Evolutionary conservation across 2,329 filamentous ascomycete species (phyloP).

Genomic region (Penicillium sumatraense): DNA sequence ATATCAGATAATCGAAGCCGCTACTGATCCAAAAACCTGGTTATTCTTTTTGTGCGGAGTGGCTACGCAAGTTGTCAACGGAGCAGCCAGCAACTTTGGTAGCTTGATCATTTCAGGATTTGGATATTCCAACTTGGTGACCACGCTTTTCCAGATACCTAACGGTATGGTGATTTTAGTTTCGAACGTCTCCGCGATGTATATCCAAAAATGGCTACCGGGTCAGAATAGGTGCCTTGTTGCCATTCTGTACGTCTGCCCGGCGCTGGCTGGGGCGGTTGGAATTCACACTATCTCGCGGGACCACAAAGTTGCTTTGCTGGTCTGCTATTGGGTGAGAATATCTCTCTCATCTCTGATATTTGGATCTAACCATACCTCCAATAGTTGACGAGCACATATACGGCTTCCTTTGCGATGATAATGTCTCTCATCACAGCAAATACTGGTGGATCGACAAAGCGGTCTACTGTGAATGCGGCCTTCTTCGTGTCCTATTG

Average conservation of each 20-base stretch:
- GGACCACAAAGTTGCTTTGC: constrained; percentile 20
- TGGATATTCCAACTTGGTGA: constrained; percentile 2
- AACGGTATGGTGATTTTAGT: constrained; percentile 6
- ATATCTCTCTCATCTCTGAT: background rate
- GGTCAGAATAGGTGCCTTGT: constrained; percentile 14
- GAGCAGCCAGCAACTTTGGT: constrained; percentile 2
- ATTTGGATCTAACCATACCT: background rate
- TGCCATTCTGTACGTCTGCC: constrained; percentile 8
- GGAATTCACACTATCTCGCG: constrained; percentile 13
- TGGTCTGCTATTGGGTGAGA: constrained; percentile 14
- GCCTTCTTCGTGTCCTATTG: constrained; percentile 48
- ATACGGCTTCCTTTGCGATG: constrained; percentile 11
- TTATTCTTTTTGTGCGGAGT: constrained; percentile 5
- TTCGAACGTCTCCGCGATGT: constrained; percentile 13
- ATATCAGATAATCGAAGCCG: constrained; percentile 4
- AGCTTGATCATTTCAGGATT: constrained; percentile 4
- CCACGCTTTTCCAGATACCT: constrained; percentile 9
- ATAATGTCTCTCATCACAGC: constrained; percentile 14
- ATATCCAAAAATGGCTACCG: constrained; percentile 13
- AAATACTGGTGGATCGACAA: constrained; percentile 28
- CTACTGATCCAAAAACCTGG: constrained; percentile 1
- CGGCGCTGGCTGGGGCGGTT: constrained; percentile 11
- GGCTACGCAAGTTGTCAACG: constrained; percentile 2
- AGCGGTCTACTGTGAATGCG: constrained; percentile 33
- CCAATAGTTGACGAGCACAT: constrained; percentile 7